Percentiles rank a stretch among this genome's conserved stretches.
Conservation (phyloP, 345 rosid genomes). For the Eucalyptus regnans region DNA sequence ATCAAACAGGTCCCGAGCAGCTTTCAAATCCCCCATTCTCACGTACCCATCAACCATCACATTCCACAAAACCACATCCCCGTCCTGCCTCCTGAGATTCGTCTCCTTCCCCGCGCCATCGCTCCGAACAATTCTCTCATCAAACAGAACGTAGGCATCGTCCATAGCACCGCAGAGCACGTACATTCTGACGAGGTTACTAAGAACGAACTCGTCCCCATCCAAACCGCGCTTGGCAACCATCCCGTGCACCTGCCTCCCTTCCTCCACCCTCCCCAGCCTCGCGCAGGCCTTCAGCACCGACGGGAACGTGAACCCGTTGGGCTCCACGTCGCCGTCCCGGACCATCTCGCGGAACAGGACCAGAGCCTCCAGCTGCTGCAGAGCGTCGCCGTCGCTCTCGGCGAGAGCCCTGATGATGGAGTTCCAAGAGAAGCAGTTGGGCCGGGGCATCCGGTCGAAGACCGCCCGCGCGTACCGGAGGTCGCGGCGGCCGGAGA, state of each 20-base stretch:
- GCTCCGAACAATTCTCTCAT: conserved; percentile 1
- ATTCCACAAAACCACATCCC: conserved; percentile 58
- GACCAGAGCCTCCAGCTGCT: conserved; percentile 21
- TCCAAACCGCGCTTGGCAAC: conserved; percentile 39
- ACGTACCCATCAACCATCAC: conserved; percentile 58
- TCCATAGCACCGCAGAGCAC: conserved; percentile 46
- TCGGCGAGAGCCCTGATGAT: conserved; percentile 58
- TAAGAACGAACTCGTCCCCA: conserved; percentile 47
- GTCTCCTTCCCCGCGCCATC: neutral
- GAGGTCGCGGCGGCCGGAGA: conserved; percentile 31
- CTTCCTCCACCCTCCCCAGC: conserved; percentile 29
- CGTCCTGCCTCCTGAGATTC: conserved; percentile 27
- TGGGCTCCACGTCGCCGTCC: conserved; percentile 35
- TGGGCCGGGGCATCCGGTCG: conserved; percentile 29
- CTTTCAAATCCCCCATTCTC: conserved; percentile 33
- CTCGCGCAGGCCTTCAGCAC: conserved; percentile 52
- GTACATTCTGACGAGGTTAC: conserved; percentile 65
- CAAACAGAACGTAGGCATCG: conserved; percentile 32
- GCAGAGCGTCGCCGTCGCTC: conserved; percentile 3
- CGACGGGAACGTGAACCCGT: conserved; percentile 53
- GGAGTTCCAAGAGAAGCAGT: conserved; percentile 78
- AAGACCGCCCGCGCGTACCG: conserved; percentile 37
- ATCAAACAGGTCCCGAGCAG: conserved; percentile 32
- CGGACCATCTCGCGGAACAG: conserved; percentile 32
- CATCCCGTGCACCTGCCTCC: conserved; percentile 53